A percentile compares a stretch with the other conserved stretches of the same genome.
Conservation (phyloP, 1,139 yeast genomes). For the Yamadazyma membranifaciens region DNA sequence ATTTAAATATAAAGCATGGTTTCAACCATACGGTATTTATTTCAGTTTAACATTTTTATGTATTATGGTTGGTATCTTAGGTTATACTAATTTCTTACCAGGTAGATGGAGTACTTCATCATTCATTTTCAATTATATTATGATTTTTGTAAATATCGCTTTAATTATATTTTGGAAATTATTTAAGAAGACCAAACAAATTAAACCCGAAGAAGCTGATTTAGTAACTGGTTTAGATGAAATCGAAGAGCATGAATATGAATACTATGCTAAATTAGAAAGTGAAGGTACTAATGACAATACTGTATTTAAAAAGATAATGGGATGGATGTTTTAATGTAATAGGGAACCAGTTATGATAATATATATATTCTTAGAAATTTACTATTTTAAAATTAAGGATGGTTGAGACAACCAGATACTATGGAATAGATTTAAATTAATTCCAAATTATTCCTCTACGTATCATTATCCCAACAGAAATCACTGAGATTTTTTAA, state of each 20-base stretch:
- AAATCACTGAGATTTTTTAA: neutral
- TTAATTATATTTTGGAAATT: slow-evolving; percentile 33
- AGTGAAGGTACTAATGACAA: slow-evolving; percentile 12
- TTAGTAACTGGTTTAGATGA: slow-evolving; percentile 37
- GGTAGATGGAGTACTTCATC: slow-evolving; percentile 26
- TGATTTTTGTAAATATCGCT: slow-evolving; percentile 29
- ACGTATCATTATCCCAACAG: too few relatives aligned
- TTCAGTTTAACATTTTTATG: slow-evolving; percentile 35
- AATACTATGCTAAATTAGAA: slow-evolving; percentile 30
- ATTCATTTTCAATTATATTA: slow-evolving; percentile 44
- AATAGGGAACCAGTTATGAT: neutral
- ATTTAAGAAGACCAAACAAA: slow-evolving; percentile 26
- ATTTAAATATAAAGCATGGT: slow-evolving; percentile 73
- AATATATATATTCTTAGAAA: neutral
- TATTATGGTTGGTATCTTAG: slow-evolving; percentile 38
- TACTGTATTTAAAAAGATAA: slow-evolving; percentile 5
- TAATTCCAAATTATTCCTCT: too few relatives aligned
- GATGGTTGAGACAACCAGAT: too few relatives aligned
- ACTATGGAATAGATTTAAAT: too few relatives aligned
- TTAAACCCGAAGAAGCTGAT: slow-evolving; percentile 33
- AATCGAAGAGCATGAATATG: slow-evolving; percentile 44
- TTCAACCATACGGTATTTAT: slow-evolving; percentile 73
- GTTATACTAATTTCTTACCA: slow-evolving; percentile 40
- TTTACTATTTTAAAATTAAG: too few relatives aligned
- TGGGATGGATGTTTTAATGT: neutral